Evolutionary conservation across 1,284 basidiomycete genomes (phyloP).

Genomic region (Ceratobasidium sp.): DNA sequence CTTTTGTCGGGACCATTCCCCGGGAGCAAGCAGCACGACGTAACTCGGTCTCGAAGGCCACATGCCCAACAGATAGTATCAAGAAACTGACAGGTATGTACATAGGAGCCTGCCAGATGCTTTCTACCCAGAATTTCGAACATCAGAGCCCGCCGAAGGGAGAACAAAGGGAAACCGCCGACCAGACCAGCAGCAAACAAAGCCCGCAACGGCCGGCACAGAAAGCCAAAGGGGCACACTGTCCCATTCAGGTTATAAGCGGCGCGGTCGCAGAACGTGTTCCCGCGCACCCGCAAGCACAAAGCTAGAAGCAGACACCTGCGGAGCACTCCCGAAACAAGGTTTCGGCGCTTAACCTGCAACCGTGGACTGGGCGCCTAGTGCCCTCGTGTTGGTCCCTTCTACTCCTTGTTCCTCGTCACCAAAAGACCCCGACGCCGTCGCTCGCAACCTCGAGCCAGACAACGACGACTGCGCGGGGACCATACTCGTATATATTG

Average conservation of each 20-base stretch:
- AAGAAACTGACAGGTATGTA: too few relatives aligned
- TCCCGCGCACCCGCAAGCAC: background rate
- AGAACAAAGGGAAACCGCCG: too few relatives aligned
- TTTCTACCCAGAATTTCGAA: too few relatives aligned
- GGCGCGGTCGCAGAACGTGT: slow-evolving; percentile 33
- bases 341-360: background rate
- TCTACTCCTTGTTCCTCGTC: slow-evolving; percentile 4
- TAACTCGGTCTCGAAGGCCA: too few relatives aligned
- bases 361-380: slow-evolving; percentile 14
- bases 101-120: too few relatives aligned
- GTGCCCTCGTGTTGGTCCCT: slow-evolving; percentile 15
- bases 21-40: too few relatives aligned
- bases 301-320: background rate
- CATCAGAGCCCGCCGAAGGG: too few relatives aligned
- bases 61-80: too few relatives aligned
- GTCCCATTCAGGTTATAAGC: slow-evolving; percentile 12
- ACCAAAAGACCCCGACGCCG: background rate
- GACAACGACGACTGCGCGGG: background rate
- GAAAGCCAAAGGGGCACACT: background rate
- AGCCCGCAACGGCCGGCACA: slow-evolving; percentile 12
- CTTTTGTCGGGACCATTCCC: too few relatives aligned
- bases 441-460: background rate
- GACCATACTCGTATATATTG: slow-evolving; percentile 6
- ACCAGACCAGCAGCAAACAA: background rate
- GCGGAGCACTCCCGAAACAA: background rate